These are phyloP conservation scores for Exsudoporus frostii DNA, from an alignment of 768 basidiomycete genomes.

Conservation along the genomic window DNA sequence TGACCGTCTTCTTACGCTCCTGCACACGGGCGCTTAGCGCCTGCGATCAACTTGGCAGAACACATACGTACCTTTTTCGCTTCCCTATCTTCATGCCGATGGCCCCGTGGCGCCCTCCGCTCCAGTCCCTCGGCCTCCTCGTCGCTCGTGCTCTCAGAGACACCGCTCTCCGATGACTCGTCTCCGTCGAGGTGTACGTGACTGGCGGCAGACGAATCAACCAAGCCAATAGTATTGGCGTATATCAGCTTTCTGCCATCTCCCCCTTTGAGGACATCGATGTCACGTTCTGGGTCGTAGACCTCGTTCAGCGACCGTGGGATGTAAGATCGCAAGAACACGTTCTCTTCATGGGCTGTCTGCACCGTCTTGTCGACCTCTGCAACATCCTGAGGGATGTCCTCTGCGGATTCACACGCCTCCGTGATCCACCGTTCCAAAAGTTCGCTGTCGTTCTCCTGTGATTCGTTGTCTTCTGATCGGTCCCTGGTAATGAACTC, in stretches of 20 bases:
- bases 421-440: slow-evolving; percentile 51
- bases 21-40: slow-evolving; percentile 30
- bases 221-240: slow-evolving; percentile 78
- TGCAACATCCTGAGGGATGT: slow-evolving; percentile 8
- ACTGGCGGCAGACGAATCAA: slow-evolving; percentile 36
- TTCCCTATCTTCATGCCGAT: slow-evolving; percentile 89
- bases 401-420: slow-evolving; percentile 20
- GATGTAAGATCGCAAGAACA: slow-evolving; percentile 91
- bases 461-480: slow-evolving; percentile 31
- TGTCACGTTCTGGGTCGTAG: slow-evolving; percentile 92
- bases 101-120: slow-evolving; percentile 72
- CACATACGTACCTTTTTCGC: slow-evolving; percentile 73
- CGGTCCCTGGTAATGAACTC: slow-evolving; percentile 78
- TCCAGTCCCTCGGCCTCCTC: slow-evolving; percentile 35
- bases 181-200: slow-evolving; percentile 21
- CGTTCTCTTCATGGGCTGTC: slow-evolving; percentile 72
- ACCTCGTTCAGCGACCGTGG: slow-evolving; percentile 91
- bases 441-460: slow-evolving; percentile 26
- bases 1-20: slow-evolving; percentile 90
- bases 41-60: slow-evolving; percentile 5
- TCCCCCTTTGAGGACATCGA: slow-evolving; percentile 68
- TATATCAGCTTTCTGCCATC: slow-evolving; percentile 79
- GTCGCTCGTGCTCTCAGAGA: slow-evolving; percentile 28
- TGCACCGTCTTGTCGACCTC: slow-evolving; percentile 10
- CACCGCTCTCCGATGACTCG: slow-evolving; percentile 22